phyloP scores from a whole-genome alignment of 1,284 basidiomycete genomes.

The Microbotryum scabiosae region DNA sequence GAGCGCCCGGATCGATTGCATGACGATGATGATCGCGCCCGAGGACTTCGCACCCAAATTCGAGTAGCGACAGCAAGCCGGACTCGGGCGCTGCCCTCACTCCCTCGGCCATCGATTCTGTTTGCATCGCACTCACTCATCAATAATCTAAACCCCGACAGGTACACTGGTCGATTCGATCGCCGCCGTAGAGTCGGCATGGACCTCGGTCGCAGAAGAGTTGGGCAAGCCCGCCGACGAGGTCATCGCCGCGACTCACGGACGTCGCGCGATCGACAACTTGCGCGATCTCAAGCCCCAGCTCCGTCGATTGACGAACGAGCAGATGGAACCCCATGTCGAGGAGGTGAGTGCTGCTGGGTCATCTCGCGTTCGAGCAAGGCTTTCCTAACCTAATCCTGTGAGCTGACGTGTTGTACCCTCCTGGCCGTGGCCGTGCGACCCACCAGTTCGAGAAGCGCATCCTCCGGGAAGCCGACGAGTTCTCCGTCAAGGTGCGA shows the following conservation, averaged over 20 bases:
- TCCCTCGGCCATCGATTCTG: slow-evolving; percentile 1
- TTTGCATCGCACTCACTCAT: no score
- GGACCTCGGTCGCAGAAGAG: slow-evolving; percentile 58
- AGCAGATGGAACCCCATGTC: slow-evolving; percentile 62
- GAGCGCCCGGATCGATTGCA: no score
- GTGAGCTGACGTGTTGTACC: no score
- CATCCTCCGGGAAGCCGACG: slow-evolving; percentile 65
- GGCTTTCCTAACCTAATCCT: no score
- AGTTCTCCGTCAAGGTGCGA: slow-evolving; percentile 43
- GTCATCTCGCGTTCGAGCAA: not conserved
- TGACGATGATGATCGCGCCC: not conserved
- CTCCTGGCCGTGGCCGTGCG: not conserved
- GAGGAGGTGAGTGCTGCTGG: slow-evolving; percentile 37
- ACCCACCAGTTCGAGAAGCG: slow-evolving; percentile 52
- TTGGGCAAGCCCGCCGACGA: slow-evolving; percentile 34
- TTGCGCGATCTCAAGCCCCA: slow-evolving; percentile 53
- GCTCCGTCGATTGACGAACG: slow-evolving; percentile 43
- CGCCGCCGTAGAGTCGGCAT: slow-evolving; percentile 66
- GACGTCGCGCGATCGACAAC: slow-evolving; percentile 62
- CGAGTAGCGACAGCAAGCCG: not conserved
- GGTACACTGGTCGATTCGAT: slow-evolving; percentile 63
- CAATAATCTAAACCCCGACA: not conserved
- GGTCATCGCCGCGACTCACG: slow-evolving; percentile 54
- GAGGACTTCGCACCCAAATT: slow-evolving; percentile 2
- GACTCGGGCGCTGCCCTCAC: not conserved